These are phyloP conservation scores for Candolleomyces efflorescens DNA, from an alignment of 768 basidiomycete species.

Conservation along the genomic window DNA sequence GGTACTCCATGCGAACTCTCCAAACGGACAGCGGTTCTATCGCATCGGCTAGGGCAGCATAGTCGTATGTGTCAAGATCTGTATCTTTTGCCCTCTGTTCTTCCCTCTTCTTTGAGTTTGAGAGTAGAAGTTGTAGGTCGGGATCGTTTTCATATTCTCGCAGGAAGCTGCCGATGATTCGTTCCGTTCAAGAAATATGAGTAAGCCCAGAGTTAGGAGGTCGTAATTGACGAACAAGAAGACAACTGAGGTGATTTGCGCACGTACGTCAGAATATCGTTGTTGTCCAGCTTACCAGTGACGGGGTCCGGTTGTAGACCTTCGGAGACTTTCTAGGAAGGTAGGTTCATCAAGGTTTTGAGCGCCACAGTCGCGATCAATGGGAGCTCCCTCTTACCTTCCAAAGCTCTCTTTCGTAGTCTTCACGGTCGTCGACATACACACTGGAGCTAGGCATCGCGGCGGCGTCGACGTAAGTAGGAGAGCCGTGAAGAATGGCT, in stretches of 20 bases:
- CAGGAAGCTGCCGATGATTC: slow-evolving; percentile 7
- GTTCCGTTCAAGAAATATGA: neutral
- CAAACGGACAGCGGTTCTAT: neutral
- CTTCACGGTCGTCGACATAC: neutral
- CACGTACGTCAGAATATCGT: slow-evolving; percentile 10
- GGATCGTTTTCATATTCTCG: slow-evolving; percentile 12
- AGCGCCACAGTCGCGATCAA: no score
- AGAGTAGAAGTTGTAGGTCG: slow-evolving; percentile 4
- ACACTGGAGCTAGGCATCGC: no score
- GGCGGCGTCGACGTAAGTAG: no score
- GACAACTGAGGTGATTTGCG: neutral
- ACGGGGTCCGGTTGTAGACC: slow-evolving; percentile 9
- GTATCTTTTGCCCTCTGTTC: neutral
- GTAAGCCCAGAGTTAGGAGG: neutral
- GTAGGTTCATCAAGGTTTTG: neutral
- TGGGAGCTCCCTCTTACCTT: neutral
- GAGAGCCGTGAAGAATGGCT: no score
- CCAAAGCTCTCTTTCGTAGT: neutral
- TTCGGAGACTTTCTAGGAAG: neutral
- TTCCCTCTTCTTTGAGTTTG: neutral
- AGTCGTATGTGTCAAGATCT: slow-evolving; percentile 1
- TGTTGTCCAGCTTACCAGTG: slow-evolving; percentile 10
- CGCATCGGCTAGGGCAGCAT: neutral
- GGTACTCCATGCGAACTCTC: neutral
- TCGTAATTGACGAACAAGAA: no score